phyloP scores from a whole-genome alignment of 306 rosid species.

The Calophaca sinica region DNA sequence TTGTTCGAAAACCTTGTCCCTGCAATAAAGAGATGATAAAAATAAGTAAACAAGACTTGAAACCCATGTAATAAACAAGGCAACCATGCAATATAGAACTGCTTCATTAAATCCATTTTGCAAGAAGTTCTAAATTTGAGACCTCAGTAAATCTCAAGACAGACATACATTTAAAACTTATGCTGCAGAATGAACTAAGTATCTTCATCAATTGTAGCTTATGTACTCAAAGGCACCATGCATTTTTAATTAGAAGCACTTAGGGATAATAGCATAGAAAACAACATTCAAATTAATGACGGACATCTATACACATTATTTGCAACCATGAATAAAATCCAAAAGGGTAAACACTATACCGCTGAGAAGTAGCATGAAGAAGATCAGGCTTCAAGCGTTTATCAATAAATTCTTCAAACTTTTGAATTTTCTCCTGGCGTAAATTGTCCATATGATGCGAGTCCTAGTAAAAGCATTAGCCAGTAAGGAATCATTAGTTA shows the following conservation, averaged over 20 bases:
- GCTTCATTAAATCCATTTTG: conserved; percentile 19
- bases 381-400: conserved; percentile 90
- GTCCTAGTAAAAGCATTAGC: conserved; percentile 42
- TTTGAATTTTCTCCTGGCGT: conserved; percentile 63
- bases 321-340: conserved; percentile 13
- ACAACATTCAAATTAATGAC: neutral
- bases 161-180: neutral
- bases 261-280: conserved; percentile 2
- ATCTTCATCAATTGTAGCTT: conserved; percentile 8
- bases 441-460: conserved; percentile 57
- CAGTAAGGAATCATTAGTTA: conserved; percentile 11
- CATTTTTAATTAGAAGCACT: conserved; percentile 8
- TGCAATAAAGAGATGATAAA: conserved; percentile 50
- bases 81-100: conserved; percentile 5
- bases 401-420: conserved; percentile 84
- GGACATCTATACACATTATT: conserved; percentile 19
- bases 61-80: conserved; percentile 38
- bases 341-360: conserved; percentile 54
- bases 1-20: conserved; percentile 95
- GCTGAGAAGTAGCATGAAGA: conserved; percentile 69
- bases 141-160: neutral
- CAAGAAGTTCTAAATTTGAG: conserved; percentile 13
- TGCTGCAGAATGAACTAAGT: conserved; percentile 27
- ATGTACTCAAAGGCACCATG: conserved; percentile 2
- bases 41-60: conserved; percentile 9